Percentiles rank a stretch among this genome's conserved stretches.
Conservation (phyloP, 768 basidiomycete genomes). For the Boletus insuetus region DNA sequence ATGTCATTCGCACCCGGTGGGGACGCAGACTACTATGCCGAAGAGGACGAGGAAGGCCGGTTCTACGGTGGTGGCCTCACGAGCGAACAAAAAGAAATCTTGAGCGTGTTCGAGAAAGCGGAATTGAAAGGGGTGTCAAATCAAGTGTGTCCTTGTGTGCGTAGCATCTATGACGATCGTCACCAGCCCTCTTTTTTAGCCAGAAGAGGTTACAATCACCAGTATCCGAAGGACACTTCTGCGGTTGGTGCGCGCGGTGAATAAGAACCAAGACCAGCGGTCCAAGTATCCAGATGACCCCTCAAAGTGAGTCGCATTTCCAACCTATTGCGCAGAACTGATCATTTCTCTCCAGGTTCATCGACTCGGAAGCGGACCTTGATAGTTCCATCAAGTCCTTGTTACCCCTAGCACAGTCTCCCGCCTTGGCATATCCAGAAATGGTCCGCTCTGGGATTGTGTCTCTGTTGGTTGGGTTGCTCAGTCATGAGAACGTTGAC, state of each 20-base stretch:
- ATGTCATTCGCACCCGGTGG: constrained; percentile 74
- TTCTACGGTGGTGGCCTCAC: constrained; percentile 95
- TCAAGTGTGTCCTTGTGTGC: constrained; percentile 50
- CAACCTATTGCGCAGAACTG: not conserved
- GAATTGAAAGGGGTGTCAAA: constrained; percentile 61
- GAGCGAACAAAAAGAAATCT: constrained; percentile 88
- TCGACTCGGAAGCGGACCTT: constrained; percentile 96
- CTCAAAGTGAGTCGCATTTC: constrained; percentile 58
- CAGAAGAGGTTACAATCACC: constrained; percentile 65
- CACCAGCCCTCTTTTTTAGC: constrained; percentile 36
- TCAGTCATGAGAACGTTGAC: constrained; percentile 95
- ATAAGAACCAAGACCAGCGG: constrained; percentile 94
- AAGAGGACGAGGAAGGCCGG: constrained; percentile 89
- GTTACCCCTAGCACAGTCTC: constrained; percentile 84
- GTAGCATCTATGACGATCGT: not conserved
- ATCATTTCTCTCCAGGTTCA: constrained; percentile 64
- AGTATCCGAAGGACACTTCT: constrained; percentile 71
- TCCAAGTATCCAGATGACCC: constrained; percentile 95
- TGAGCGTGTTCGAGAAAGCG: constrained; percentile 88
- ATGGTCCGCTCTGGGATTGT: constrained; percentile 75
- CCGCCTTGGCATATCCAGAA: constrained; percentile 84
- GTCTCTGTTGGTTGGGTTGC: constrained; percentile 70
- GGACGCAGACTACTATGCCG: constrained; percentile 86
- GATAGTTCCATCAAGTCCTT: constrained; percentile 84
- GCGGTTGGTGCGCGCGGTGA: constrained; percentile 82